Evolutionary conservation across 805 yeast genomes (phyloP).

Genomic region (Ogataea nonfermentans): DNA sequence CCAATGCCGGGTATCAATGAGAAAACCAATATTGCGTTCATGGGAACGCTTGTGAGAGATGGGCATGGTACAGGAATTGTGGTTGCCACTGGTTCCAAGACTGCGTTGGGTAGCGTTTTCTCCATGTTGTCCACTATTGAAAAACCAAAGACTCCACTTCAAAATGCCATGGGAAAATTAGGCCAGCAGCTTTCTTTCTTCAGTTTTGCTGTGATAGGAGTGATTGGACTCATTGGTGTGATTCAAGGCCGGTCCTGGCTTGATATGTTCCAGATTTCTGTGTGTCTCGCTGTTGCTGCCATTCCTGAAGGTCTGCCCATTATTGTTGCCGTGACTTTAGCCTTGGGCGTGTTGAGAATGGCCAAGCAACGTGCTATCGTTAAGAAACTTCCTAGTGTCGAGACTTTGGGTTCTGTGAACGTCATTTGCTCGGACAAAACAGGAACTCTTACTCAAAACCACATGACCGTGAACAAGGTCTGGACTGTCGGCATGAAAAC

Average conservation of each 20-base stretch:
- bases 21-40: slow-evolving; percentile 78
- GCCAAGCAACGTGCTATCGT: slow-evolving; percentile 93
- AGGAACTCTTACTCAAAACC: slow-evolving; percentile 86
- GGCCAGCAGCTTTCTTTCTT: slow-evolving; percentile 87
- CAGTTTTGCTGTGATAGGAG: slow-evolving; percentile 83
- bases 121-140: slow-evolving; percentile 94
- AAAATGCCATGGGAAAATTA: slow-evolving; percentile 89
- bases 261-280: slow-evolving; percentile 97
- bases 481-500: slow-evolving; percentile 69
- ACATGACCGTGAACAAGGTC: slow-evolving; percentile 81
- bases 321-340: slow-evolving; percentile 95
- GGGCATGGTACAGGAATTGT: slow-evolving; percentile 96
- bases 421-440: slow-evolving; percentile 93
- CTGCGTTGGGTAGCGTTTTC: slow-evolving; percentile 93
- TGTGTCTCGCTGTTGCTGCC: slow-evolving; percentile 97
- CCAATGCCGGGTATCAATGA: slow-evolving; percentile 42
- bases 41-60: slow-evolving; percentile 97
- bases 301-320: slow-evolving; percentile 99
- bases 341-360: slow-evolving; percentile 95
- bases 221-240: slow-evolving; percentile 88
- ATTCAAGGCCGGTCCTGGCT: slow-evolving; percentile 93
- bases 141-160: slow-evolving; percentile 97
- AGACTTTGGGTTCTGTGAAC: slow-evolving; percentile 90
- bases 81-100: slow-evolving; percentile 81
- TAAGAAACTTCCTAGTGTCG: slow-evolving; percentile 90